phyloP scores from a whole-genome alignment of 345 rosid species.

The Rhizophora apiculata region DNA sequence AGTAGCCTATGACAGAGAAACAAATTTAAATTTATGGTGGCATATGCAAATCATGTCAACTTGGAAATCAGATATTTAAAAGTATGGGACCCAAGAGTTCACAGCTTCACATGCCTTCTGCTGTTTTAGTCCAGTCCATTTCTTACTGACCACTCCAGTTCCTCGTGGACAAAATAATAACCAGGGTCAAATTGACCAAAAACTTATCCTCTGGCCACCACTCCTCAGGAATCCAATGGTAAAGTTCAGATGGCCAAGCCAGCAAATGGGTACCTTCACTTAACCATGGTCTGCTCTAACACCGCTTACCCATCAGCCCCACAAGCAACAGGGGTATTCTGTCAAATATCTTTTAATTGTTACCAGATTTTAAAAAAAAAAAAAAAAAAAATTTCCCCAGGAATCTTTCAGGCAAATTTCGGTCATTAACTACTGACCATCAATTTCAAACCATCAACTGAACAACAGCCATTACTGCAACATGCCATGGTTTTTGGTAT shows the following conservation, averaged over 20 bases:
- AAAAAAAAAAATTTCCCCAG: too few relatives aligned
- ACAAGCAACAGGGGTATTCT: too few relatives aligned
- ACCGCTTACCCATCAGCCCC: neutral
- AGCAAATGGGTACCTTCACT: neutral
- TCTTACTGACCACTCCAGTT: slow-evolving; percentile 26
- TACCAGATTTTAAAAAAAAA: too few relatives aligned
- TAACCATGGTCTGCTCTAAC: neutral
- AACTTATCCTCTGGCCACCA: neutral
- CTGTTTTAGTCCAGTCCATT: slow-evolving; percentile 45
- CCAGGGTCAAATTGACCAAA: slow-evolving; percentile 5
- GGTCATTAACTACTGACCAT: too few relatives aligned
- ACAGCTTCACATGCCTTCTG: slow-evolving; percentile 30
- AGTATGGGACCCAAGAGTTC: slow-evolving; percentile 39
- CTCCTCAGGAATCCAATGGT: neutral
- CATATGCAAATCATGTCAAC: neutral
- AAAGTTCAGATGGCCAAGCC: neutral
- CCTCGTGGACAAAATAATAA: neutral
- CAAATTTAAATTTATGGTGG: neutral
- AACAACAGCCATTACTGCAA: too few relatives aligned
- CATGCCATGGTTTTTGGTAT: neutral
- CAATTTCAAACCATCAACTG: too few relatives aligned
- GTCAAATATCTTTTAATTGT: too few relatives aligned
- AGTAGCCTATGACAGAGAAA: neutral
- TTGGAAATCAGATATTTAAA: slow-evolving; percentile 7
- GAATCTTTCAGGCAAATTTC: too few relatives aligned